Conservation (phyloP, 495 filamentous ascomycete genomes). For the Aspergillus coremiiformis region DNA sequence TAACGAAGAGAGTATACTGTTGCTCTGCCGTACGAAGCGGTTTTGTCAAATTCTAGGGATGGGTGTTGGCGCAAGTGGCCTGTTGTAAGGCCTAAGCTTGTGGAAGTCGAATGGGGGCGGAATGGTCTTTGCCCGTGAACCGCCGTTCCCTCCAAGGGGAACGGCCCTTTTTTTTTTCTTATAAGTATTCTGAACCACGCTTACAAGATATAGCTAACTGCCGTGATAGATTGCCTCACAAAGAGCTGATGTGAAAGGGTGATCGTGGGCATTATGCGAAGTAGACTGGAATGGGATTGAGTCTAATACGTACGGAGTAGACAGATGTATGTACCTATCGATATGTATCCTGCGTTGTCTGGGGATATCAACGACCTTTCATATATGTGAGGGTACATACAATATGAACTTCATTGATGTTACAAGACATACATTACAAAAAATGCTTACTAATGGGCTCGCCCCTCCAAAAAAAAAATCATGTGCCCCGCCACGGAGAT, state of each 20-base stretch:
- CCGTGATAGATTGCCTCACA: neutral
- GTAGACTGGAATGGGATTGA: no score
- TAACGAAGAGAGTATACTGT: constrained; percentile 28
- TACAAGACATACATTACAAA: no score
- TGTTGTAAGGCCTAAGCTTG: constrained; percentile 36
- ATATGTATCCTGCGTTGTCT: no score
- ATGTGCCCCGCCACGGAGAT: constrained; percentile 25
- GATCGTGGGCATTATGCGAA: neutral
- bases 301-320: no score
- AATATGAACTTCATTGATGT: no score
- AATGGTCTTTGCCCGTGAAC: constrained; percentile 19
- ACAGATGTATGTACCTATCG: no score
- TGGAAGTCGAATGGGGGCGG: constrained; percentile 16
- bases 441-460: constrained; percentile 15
- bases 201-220: constrained; percentile 24
- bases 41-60: constrained; percentile 6
- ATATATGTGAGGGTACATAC: no score
- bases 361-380: no score
- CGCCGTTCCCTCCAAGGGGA: constrained; percentile 38
- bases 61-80: constrained; percentile 17
- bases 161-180: constrained; percentile 51
- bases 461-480: constrained; percentile 26
- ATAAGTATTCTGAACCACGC: constrained; percentile 49
- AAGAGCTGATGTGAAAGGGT: neutral
- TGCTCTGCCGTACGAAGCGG: constrained; percentile 1